Evolutionary conservation across 345 rosid genomes (phyloP), one percentile per base, ranked within the genome.

Genomic region (Camelina hispida): DNA sequence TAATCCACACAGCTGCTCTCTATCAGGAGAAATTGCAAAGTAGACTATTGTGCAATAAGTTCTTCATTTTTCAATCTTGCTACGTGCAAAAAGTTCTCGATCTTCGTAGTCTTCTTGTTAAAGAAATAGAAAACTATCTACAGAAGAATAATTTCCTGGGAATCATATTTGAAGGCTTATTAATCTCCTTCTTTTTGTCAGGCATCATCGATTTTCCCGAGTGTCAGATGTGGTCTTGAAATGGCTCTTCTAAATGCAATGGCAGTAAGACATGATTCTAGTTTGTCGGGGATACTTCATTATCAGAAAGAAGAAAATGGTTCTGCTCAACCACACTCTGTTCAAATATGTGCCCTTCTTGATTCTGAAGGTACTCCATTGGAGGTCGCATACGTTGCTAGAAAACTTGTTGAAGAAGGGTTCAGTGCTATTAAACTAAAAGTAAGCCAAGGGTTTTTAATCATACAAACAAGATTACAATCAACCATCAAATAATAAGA

Each of bases 161-260:
- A 64, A 58, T 62, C 7, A 55, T 35, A 53, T 46, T 23, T 63
- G 22, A 68, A 65, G 30, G 68, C 35, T 58, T 40, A 30, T 77
- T 68, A 38, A 48, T 40, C 30, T 16, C 11, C 11, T 66, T 65
- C 40, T 71, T 40, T 78, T n/a, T 73, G 23, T 62, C 83, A 94
- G 97, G 93, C 83, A 79, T 72, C 76, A 81, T 85, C 95, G 30
- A 79, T 94, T 81, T 88, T 87, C 74, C 93, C 96, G 7, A 94
- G 96, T 85, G 96, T 94, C 69, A 82, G 93, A 83, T 94, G 93
- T 77, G 98, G 98, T 79, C 69, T 94, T 70, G 98, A 94, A 87
- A 89, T 91, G 98, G 97, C 97, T 68, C 80, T 94, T 52, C 87
- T 94, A 62, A 87, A 78, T 79, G 97, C 89, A 34, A 46, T 89